Evolutionary conservation across 768 basidiomycete genomes (phyloP).

Genomic region (Tylopilus subfusipes): DNA sequence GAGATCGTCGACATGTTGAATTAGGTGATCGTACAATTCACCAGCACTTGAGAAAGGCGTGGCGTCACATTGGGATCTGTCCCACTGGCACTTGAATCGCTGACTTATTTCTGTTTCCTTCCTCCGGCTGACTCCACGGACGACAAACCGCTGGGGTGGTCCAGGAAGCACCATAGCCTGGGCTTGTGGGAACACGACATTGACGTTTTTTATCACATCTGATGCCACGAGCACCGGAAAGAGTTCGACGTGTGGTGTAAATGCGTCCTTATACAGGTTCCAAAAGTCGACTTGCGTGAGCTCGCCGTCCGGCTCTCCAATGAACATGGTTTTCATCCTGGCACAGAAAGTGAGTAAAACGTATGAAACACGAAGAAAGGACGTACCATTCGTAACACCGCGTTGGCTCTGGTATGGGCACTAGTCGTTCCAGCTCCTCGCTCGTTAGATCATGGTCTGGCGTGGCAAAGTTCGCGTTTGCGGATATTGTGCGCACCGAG

Average conservation of each 20-base stretch:
- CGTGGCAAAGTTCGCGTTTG: slow-evolving; percentile 42
- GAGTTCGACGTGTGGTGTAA: slow-evolving; percentile 55
- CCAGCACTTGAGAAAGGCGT: slow-evolving; percentile 48
- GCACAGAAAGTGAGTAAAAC: slow-evolving; percentile 10
- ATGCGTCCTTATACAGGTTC: slow-evolving; percentile 87
- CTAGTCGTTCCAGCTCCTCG: slow-evolving; percentile 62
- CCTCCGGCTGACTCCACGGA: slow-evolving; percentile 76
- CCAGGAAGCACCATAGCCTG: slow-evolving; percentile 82
- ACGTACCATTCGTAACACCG: slow-evolving; percentile 80
- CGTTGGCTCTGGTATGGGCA: slow-evolving; percentile 65
- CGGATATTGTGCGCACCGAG: slow-evolving; percentile 54
- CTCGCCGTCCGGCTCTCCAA: slow-evolving; percentile 69
- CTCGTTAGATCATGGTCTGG: slow-evolving; percentile 65
- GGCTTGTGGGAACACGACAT: slow-evolving; percentile 77
- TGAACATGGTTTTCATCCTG: slow-evolving; percentile 93
- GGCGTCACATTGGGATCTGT: slow-evolving; percentile 52
- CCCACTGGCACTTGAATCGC: slow-evolving; percentile 77
- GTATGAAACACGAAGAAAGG: background rate
- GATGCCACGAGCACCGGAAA: slow-evolving; percentile 73
- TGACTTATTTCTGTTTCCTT: slow-evolving; percentile 56
- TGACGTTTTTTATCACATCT: slow-evolving; percentile 94
- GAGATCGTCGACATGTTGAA: slow-evolving; percentile 49
- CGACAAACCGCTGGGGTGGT: slow-evolving; percentile 74
- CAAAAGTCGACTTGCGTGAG: slow-evolving; percentile 95
- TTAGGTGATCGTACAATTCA: slow-evolving; percentile 72